These are phyloP conservation scores for Candolleomyces aberdarensis DNA, from an alignment of 768 basidiomycete species.

Conservation along the genomic window DNA sequence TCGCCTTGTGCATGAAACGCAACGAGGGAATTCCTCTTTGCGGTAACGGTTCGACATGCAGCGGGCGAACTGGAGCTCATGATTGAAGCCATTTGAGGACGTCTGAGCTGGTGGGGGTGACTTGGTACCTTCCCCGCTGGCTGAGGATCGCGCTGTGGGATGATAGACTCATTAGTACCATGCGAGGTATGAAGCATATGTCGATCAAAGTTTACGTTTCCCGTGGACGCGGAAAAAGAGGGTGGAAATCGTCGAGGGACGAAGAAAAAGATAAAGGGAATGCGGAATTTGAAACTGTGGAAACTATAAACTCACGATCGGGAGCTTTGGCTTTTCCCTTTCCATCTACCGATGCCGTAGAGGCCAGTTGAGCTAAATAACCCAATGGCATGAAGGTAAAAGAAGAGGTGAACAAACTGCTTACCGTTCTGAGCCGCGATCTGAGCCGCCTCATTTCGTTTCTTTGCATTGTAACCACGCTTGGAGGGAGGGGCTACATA, in stretches of 20 bases:
- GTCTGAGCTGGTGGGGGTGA: too few species aligned
- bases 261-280: conserved; percentile 2
- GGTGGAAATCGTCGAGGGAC: not conserved
- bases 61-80: conserved; percentile 73
- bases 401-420: conserved; percentile 12
- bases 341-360: not conserved
- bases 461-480: conserved; percentile 70
- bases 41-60: conserved; percentile 85
- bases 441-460: conserved; percentile 67
- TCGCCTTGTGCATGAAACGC: conserved; percentile 80
- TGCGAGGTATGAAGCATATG: conserved; percentile 10
- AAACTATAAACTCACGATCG: conserved; percentile 28
- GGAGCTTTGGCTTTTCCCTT: conserved; percentile 43
- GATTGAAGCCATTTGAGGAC: conserved; percentile 29
- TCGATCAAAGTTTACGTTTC: conserved; percentile 7
- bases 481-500: conserved; percentile 41
- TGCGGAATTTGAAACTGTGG: not conserved
- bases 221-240: not conserved
- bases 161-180: not conserved
- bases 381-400: not conserved
- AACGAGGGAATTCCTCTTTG: conserved; percentile 70
- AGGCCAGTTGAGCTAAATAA: not conserved
- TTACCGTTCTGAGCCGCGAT: conserved; percentile 64
- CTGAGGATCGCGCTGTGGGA: not conserved
- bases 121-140: not conserved